Conservation (phyloP, 345 rosid genomes). For the Linum tenue region DNA sequence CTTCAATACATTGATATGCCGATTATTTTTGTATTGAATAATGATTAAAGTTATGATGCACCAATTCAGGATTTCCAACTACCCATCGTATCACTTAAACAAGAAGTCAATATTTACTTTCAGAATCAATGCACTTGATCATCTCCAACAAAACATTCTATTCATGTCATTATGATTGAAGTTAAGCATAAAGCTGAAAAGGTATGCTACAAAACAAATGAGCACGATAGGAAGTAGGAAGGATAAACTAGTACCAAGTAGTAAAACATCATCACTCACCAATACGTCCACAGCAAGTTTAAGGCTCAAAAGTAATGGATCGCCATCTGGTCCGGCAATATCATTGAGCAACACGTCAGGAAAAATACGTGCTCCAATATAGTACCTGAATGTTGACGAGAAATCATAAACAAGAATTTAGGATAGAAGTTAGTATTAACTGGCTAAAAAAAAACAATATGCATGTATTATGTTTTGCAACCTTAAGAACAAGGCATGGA, state of each 20-base stretch:
- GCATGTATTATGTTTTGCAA: not conserved
- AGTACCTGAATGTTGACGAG: constrained; percentile 56
- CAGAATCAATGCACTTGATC: not conserved
- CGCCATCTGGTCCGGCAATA: constrained; percentile 87
- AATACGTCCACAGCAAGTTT: constrained; percentile 94
- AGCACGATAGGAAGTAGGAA: not conserved
- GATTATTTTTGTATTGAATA: too few species aligned
- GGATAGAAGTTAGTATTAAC: not conserved
- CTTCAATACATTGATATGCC: too few species aligned
- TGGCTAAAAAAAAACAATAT: not conserved
- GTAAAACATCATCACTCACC: constrained; percentile 39
- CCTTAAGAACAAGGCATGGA: constrained; percentile 6
- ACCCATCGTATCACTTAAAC: not conserved
- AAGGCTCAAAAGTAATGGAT: constrained; percentile 79
- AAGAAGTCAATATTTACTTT: not conserved
- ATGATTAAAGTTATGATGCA: not conserved
- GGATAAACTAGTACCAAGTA: not conserved
- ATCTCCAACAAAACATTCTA: too few species aligned
- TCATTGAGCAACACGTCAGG: constrained; percentile 95
- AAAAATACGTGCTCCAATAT: constrained; percentile 65
- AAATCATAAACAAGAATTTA: constrained; percentile 8
- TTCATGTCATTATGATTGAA: not conserved
- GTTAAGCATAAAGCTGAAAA: not conserved
- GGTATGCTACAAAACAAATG: not conserved
- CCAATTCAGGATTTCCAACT: not conserved